A percentile compares a stretch with the other conserved stretches of the same genome.
Evolutionary conservation across 177 flowering plant species (phyloP).

Genomic region (Vitis hybrid): DNA sequence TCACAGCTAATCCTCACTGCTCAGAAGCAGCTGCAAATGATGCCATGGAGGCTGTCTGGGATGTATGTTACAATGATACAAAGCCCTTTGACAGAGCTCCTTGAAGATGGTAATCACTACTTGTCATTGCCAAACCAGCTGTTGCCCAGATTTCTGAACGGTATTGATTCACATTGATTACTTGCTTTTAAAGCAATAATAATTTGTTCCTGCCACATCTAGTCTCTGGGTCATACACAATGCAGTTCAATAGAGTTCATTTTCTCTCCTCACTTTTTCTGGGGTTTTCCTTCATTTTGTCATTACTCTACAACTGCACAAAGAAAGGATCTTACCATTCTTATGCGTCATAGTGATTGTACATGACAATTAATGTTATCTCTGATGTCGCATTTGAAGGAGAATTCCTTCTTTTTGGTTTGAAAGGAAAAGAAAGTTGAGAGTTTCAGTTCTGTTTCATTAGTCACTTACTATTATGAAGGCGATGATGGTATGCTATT

Average conservation of each 20-base stretch:
- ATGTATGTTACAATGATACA: slow-evolving; percentile 94
- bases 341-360: background rate
- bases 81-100: slow-evolving; percentile 92
- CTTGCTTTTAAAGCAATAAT: background rate
- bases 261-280: background rate
- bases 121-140: background rate
- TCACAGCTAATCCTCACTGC: slow-evolving; percentile 73
- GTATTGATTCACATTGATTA: background rate
- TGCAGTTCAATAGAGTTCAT: background rate
- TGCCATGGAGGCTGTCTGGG: slow-evolving; percentile 97
- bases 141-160: background rate
- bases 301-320: too few species aligned
- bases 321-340: background rate
- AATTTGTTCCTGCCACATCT: background rate
- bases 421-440: too few species aligned
- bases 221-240: background rate
- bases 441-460: too few species aligned
- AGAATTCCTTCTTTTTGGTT: too few species aligned
- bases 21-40: slow-evolving; percentile 84
- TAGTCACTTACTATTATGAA: too few species aligned
- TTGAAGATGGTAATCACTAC: slow-evolving; percentile 21
- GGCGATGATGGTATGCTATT: too few species aligned
- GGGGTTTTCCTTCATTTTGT: background rate
- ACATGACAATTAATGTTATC: background rate
- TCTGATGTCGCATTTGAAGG: too few species aligned